Conservation (phyloP, 1,284 basidiomycete species). For the Cutaneotrichosporon cutaneum region DNA sequence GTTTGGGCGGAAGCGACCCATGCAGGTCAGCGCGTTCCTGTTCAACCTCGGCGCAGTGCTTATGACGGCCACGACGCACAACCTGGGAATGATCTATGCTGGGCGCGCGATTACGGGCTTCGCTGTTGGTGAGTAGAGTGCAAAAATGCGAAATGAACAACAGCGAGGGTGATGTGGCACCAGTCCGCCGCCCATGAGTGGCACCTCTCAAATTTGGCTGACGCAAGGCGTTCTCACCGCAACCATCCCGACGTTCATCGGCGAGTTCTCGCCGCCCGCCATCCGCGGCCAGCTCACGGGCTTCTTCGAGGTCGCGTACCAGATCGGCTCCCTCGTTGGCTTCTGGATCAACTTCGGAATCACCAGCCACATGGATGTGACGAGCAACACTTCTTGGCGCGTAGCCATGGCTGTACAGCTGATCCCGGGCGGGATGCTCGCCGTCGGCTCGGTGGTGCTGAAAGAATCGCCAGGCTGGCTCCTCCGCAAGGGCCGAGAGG, state of each 20-base stretch:
- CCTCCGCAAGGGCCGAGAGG: constrained; percentile 53
- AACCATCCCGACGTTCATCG: constrained; percentile 43
- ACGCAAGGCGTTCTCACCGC: constrained; percentile 28
- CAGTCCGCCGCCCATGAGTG: too few species aligned
- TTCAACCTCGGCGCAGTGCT: constrained; percentile 48
- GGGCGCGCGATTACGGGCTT: constrained; percentile 46
- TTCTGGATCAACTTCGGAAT: constrained; percentile 55
- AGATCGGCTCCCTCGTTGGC: constrained; percentile 50
- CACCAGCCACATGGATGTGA: constrained; percentile 48
- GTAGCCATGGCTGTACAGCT: constrained; percentile 60
- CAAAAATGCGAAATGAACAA: too few species aligned
- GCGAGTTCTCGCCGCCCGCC: constrained; percentile 51
- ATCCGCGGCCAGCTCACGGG: constrained; percentile 55
- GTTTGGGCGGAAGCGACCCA: constrained; percentile 35
- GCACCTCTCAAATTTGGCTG: too few species aligned
- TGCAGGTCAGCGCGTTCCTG: constrained; percentile 37
- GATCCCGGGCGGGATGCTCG: constrained; percentile 57
- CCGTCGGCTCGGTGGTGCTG: constrained; percentile 55
- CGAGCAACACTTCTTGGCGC: constrained; percentile 49
- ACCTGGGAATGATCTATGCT: constrained; percentile 42
- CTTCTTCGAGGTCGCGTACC: constrained; percentile 55
- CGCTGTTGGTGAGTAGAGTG: constrained; percentile 31
- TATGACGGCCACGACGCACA: constrained; percentile 41
- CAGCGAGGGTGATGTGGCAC: too few species aligned
- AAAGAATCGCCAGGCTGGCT: constrained; percentile 60